A percentile compares a stretch with the other conserved stretches of the same genome.
Conservation (phyloP, 2,329 filamentous ascomycete genomes). For the Trichothecium roseum region DNA sequence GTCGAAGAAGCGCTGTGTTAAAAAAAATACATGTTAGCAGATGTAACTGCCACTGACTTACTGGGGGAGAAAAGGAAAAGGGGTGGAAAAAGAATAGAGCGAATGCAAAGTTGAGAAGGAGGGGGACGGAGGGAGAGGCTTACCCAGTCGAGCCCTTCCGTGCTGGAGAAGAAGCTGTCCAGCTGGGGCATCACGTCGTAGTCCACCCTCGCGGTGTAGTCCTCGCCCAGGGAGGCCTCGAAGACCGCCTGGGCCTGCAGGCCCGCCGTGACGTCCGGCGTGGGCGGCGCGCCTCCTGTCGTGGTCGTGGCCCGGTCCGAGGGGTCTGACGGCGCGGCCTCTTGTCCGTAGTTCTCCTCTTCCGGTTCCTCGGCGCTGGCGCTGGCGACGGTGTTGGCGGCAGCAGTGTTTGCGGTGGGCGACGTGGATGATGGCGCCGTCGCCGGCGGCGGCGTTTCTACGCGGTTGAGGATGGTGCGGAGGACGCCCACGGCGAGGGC, state of each 20-base stretch:
- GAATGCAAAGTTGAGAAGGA: no score
- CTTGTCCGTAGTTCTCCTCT: no score
- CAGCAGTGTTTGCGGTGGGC: background rate
- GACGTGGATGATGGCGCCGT: conserved; percentile 1
- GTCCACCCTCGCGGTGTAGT: conserved; percentile 10
- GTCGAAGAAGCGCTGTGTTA: no score
- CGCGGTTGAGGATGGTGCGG: conserved; percentile 28
- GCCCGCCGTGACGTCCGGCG: conserved; percentile 3
- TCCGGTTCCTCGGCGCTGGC: background rate
- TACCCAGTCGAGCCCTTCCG: conserved; percentile 29
- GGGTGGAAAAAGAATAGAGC: background rate
- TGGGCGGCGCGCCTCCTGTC: background rate
- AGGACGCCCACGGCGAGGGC: conserved; percentile 31
- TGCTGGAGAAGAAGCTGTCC: conserved; percentile 23
- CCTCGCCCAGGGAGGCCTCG: background rate
- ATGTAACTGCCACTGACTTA: no score
- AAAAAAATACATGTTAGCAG: no score
- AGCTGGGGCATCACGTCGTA: conserved; percentile 23
- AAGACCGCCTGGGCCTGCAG: no score
- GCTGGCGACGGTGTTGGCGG: background rate
- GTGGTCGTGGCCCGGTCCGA: no score
- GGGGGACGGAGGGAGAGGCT: no score
- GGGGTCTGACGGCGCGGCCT: no score
- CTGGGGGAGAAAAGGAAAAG: no score
- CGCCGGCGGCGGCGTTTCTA: conserved; percentile 17